Conservation (phyloP, 2,329 filamentous ascomycete genomes). For the Boeremia exigua region DNA sequence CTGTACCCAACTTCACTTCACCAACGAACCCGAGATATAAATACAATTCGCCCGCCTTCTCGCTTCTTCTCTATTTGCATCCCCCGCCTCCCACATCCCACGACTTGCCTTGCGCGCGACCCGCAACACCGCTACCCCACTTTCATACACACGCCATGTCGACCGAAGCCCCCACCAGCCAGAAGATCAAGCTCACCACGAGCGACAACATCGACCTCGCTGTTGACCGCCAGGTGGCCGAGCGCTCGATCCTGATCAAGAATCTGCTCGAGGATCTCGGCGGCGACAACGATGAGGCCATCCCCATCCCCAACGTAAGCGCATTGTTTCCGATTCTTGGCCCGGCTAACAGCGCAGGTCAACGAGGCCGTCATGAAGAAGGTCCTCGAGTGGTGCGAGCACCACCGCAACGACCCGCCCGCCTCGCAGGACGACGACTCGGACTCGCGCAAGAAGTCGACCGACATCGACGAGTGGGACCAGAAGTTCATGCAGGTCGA, state of each 20-base stretch:
- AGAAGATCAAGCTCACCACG: slow-evolving; percentile 51
- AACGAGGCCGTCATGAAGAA: slow-evolving; percentile 94
- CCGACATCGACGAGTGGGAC: slow-evolving; percentile 99
- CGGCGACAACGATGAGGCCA: slow-evolving; percentile 66
- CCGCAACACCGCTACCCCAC: slow-evolving; percentile 28
- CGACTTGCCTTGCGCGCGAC: background rate
- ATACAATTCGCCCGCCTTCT: slow-evolving; percentile 16
- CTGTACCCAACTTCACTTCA: slow-evolving; percentile 10
- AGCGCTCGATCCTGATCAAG: slow-evolving; percentile 95
- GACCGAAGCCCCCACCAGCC: slow-evolving; percentile 21
- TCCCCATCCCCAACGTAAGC: slow-evolving; percentile 80
- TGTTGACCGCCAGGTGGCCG: slow-evolving; percentile 76
- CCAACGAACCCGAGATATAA: slow-evolving; percentile 12
- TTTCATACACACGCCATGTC: slow-evolving; percentile 29
- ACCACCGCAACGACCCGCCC: slow-evolving; percentile 90
- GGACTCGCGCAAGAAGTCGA: slow-evolving; percentile 96
- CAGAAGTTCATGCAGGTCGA: slow-evolving; percentile 99
- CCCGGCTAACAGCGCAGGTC: slow-evolving; percentile 59
- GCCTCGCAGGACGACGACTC: slow-evolving; percentile 84
- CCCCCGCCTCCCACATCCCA: slow-evolving; percentile 4
- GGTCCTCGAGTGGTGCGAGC: slow-evolving; percentile 97
- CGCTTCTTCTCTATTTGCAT: slow-evolving; percentile 9
- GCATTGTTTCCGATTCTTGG: background rate
- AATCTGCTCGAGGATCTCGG: slow-evolving; percentile 97
- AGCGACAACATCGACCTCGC: slow-evolving; percentile 54